Conservation (phyloP, 1,139 yeast species). For the Kodamaea plutei region DNA sequence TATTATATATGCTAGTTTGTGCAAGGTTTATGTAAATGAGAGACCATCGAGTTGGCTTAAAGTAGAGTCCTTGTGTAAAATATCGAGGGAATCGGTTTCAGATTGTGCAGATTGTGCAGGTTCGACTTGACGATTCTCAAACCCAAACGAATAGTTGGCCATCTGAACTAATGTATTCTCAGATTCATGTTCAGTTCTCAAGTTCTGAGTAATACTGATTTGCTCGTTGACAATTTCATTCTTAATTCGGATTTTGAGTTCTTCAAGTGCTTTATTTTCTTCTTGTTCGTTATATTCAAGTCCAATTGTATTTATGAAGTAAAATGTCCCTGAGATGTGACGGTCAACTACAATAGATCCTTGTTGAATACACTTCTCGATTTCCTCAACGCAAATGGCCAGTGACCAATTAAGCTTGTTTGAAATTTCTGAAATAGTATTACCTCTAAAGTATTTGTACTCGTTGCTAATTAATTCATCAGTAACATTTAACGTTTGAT, state of each 20-base stretch:
- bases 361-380: conserved; percentile 52
- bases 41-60: too few species aligned
- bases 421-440: conserved; percentile 36
- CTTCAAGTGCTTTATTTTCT: conserved; percentile 6
- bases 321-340: conserved; percentile 55
- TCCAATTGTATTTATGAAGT: conserved; percentile 31
- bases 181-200: conserved; percentile 13
- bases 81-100: too few species aligned
- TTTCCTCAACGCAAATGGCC: conserved; percentile 63
- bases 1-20: too few species aligned
- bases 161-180: conserved; percentile 18
- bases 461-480: conserved; percentile 24
- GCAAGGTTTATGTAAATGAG: too few species aligned
- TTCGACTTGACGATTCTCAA: too few species aligned
- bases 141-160: too few species aligned
- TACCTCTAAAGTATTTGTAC: conserved; percentile 28
- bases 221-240: conserved; percentile 20
- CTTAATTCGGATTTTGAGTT: conserved; percentile 12
- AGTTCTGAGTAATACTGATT: conserved; percentile 13
- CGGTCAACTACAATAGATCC: conserved; percentile 68
- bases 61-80: too few species aligned
- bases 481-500: conserved; percentile 17
- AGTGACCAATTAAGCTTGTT: conserved; percentile 57
- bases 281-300: conserved; percentile 7
- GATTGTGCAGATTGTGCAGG: too few species aligned